Percentiles rank a stretch among this genome's conserved stretches.
These are phyloP conservation scores for Claviceps lovelessii DNA, from an alignment of 2,329 filamentous ascomycete genomes.

Conservation along the genomic window DNA sequence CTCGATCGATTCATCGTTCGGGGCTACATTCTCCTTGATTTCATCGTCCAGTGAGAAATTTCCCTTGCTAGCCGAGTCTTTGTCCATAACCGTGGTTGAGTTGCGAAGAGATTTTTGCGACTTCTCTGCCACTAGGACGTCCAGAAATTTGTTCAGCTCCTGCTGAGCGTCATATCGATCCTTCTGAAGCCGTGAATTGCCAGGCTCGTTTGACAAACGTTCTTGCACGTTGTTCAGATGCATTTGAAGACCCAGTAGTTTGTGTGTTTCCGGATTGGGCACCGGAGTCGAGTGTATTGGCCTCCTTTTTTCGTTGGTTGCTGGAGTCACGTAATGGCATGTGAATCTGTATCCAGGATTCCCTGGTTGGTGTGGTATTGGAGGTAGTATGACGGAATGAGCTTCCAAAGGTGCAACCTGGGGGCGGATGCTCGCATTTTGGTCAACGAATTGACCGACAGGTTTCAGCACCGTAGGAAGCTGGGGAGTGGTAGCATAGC, in stretches of 20 bases:
- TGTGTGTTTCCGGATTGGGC: neutral
- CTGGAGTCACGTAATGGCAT: neutral
- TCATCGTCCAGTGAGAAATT: slow-evolving; percentile 1
- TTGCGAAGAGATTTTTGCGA: neutral
- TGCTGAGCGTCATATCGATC: slow-evolving; percentile 15
- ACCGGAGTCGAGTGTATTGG: neutral
- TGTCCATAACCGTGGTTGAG: neutral
- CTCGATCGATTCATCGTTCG: neutral
- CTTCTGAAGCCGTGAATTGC: slow-evolving; percentile 10
- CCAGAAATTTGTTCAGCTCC: slow-evolving; percentile 16
- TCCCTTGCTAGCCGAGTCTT: slow-evolving; percentile 5
- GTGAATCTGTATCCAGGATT: neutral
- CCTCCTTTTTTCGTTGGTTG: neutral
- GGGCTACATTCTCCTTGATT: slow-evolving; percentile 1
- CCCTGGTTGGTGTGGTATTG: neutral
- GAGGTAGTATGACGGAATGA: neutral
- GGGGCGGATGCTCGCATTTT: neutral
- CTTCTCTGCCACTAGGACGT: slow-evolving; percentile 5
- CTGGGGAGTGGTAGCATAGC: neutral
- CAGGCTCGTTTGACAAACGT: slow-evolving; percentile 12
- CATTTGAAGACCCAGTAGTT: slow-evolving; percentile 15
- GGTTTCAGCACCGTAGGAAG: neutral
- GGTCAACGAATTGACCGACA: neutral
- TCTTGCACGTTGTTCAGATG: slow-evolving; percentile 14
- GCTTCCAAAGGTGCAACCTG: neutral